A percentile compares a stretch with the other conserved stretches of the same genome.
Conservation (phyloP, 108 stramenopile species). For the Heterococcus sp. region DNA sequence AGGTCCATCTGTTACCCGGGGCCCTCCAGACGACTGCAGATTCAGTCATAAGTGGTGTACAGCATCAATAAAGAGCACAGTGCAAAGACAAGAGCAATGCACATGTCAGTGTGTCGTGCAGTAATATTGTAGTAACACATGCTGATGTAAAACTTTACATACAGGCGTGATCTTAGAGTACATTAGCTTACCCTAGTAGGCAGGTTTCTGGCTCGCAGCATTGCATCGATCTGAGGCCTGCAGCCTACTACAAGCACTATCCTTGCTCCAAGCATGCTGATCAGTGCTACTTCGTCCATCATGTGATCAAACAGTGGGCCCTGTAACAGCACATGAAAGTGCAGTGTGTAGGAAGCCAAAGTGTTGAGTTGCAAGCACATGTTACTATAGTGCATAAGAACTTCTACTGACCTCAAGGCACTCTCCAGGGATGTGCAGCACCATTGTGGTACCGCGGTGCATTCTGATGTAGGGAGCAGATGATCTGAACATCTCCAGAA, state of each 20-base stretch:
- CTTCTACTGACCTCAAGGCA: neutral
- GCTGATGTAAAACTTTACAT: too few species aligned
- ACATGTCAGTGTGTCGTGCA: too few species aligned
- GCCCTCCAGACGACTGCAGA: neutral
- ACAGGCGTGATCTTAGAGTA: too few species aligned
- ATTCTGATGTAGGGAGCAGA: conserved; percentile 87
- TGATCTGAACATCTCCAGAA: conserved; percentile 85
- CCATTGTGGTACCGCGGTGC: conserved; percentile 76
- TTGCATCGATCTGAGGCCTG: conserved; percentile 46
- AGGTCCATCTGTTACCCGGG: conserved; percentile 69
- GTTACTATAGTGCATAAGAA: too few species aligned
- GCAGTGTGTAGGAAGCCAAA: too few species aligned
- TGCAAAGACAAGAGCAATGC: too few species aligned
- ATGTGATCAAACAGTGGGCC: conserved; percentile 71
- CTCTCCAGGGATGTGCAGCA: conserved; percentile 83
- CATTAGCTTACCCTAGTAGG: conserved; percentile 33
- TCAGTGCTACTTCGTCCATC: conserved; percentile 83
- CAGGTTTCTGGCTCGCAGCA: conserved; percentile 48
- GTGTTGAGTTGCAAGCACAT: too few species aligned
- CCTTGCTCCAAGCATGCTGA: conserved; percentile 81
- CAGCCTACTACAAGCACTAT: conserved; percentile 74
- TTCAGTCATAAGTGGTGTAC: too few species aligned
- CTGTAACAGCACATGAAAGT: too few species aligned
- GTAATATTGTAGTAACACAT: too few species aligned
- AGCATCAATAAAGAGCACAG: too few species aligned